Conservation (phyloP, 2,329 filamentous ascomycete species). For the Trichoderma asperellum region DNA sequence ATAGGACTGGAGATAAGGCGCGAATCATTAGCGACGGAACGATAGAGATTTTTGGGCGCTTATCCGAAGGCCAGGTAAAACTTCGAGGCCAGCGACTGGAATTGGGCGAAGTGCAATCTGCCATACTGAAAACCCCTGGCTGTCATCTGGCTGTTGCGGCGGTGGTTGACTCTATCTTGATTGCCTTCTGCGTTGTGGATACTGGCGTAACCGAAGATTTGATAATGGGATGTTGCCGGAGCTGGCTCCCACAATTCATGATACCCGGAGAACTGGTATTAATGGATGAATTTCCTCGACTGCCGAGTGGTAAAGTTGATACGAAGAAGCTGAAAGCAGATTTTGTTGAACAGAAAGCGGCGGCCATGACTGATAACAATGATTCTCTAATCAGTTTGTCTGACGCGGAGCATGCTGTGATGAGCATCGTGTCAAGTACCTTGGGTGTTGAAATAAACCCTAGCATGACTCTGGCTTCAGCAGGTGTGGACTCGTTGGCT, state of each 20-base stretch:
- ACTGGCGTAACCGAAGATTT: conserved; percentile 39
- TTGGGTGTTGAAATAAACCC: conserved; percentile 45
- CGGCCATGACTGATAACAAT: neutral
- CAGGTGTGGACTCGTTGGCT: conserved; percentile 66
- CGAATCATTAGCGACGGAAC: conserved; percentile 67
- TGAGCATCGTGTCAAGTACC: conserved; percentile 46
- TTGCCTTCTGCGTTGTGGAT: conserved; percentile 72
- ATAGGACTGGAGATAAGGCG: conserved; percentile 85
- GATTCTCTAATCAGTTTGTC: conserved; percentile 29
- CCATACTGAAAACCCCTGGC: conserved; percentile 61
- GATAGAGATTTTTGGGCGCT: conserved; percentile 82
- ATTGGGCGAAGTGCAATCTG: conserved; percentile 77
- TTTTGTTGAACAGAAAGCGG: conserved; percentile 41
- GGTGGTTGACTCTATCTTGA: conserved; percentile 69
- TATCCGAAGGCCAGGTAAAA: conserved; percentile 82
- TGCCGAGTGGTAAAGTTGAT: conserved; percentile 85
- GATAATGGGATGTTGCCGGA: conserved; percentile 64
- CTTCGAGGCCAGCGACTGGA: conserved; percentile 82
- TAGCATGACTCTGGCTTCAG: conserved; percentile 51
- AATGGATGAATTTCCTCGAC: conserved; percentile 67
- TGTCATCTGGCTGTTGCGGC: conserved; percentile 69
- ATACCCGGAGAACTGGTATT: conserved; percentile 73
- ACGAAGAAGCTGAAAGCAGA: conserved; percentile 63
- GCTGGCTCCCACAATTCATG: conserved; percentile 85
- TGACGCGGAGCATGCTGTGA: conserved; percentile 41